Percentiles rank a stretch among this genome's conserved stretches.
Evolutionary conservation across 352 stramenopile species (phyloP).

Genomic region (Pythium chondricola): DNA sequence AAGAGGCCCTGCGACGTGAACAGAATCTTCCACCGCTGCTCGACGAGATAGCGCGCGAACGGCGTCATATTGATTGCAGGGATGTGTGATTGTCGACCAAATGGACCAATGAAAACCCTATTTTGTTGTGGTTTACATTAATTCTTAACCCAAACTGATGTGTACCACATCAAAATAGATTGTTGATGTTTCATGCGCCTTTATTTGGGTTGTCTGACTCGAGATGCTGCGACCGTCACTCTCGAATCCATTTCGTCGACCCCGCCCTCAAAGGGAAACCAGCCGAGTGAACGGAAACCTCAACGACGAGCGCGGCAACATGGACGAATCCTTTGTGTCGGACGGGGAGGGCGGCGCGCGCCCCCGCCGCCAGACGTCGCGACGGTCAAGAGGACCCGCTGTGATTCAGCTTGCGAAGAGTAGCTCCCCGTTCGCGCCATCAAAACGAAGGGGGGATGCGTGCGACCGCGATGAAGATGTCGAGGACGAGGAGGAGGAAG

Average conservation of each 20-base stretch:
- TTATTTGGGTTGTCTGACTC: not conserved
- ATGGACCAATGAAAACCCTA: no score
- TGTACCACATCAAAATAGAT: no score
- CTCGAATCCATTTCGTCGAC: conserved; percentile 6
- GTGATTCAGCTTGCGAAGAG: conserved; percentile 36
- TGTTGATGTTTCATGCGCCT: not conserved
- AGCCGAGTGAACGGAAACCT: not conserved
- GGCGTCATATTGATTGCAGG: conserved; percentile 23
- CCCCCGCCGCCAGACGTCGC: conserved; percentile 31
- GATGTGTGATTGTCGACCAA: not conserved
- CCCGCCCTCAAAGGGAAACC: conserved; percentile 3
- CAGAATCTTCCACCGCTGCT: conserved; percentile 73
- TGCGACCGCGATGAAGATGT: conserved; percentile 46
- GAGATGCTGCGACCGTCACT: conserved; percentile 3
- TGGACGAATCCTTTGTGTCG: not conserved
- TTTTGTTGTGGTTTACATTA: no score
- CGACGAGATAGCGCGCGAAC: conserved; percentile 50
- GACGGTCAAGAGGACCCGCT: no score
- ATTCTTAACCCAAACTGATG: no score
- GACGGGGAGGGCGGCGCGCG: conserved; percentile 5
- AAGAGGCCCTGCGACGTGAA: conserved; percentile 67
- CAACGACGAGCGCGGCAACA: not conserved
- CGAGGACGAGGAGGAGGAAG: conserved; percentile 31
- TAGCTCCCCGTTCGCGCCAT: conserved; percentile 38
- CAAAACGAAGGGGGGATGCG: conserved; percentile 34